These are phyloP conservation scores for Millerago galiae DNA, from an alignment of 805 yeast genomes.

Conservation along the genomic window DNA sequence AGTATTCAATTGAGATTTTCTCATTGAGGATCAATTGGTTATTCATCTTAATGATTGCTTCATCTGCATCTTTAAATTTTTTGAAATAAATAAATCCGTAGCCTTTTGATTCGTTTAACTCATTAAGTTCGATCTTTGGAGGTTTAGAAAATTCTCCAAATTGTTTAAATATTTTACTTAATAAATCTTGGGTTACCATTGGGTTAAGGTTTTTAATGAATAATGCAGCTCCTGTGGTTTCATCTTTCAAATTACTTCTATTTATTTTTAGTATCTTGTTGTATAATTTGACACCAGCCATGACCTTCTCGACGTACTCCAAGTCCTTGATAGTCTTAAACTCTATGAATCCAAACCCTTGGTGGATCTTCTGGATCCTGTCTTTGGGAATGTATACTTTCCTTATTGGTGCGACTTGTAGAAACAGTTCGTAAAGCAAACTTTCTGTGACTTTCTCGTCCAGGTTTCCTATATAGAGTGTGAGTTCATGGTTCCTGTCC, in stretches of 20 bases:
- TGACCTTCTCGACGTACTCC: slow-evolving; percentile 55
- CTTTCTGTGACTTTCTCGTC: slow-evolving; percentile 69
- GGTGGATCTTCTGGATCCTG: slow-evolving; percentile 59
- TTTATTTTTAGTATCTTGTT: slow-evolving; percentile 17
- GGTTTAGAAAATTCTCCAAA: slow-evolving; percentile 58
- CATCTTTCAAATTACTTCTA: slow-evolving; percentile 42
- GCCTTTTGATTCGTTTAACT: slow-evolving; percentile 45
- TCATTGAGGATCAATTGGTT: slow-evolving; percentile 64
- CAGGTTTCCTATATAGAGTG: slow-evolving; percentile 77
- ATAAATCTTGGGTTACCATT: slow-evolving; percentile 52
- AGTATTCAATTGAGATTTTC: slow-evolving; percentile 57
- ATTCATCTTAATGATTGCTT: slow-evolving; percentile 59
- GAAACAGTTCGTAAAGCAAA: slow-evolving; percentile 70
- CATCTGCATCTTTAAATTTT: slow-evolving; percentile 62
- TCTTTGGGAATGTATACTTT: slow-evolving; percentile 75
- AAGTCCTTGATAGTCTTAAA: slow-evolving; percentile 55
- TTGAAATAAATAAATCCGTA: slow-evolving; percentile 62
- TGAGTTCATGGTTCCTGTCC: slow-evolving; percentile 53
- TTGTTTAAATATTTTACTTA: slow-evolving; percentile 44
- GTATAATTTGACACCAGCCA: slow-evolving; percentile 55
- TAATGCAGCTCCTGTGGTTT: slow-evolving; percentile 49
- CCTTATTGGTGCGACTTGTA: slow-evolving; percentile 77
- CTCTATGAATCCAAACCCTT: slow-evolving; percentile 87
- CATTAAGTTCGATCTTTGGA: slow-evolving; percentile 46
- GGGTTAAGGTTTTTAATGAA: slow-evolving; percentile 66